Evolutionary conservation across 192 early-diverging fungal genomes (phyloP).

Genomic region (Coemansia sp.): DNA sequence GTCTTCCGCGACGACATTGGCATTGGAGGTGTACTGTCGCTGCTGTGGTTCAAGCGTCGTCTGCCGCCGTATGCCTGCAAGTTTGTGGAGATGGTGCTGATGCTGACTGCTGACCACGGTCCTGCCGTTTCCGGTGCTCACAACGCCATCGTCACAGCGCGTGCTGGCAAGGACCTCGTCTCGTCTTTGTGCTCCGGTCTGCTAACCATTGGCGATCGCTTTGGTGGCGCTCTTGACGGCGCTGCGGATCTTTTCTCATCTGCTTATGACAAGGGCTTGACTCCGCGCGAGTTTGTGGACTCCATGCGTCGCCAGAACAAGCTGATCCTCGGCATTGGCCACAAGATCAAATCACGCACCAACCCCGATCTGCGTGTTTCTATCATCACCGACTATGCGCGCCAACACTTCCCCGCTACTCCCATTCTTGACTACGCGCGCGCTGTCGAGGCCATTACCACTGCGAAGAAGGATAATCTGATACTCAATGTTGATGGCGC

Average conservation of each 20-base stretch:
- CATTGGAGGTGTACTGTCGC: slow-evolving; percentile 93
- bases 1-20: slow-evolving; percentile 99
- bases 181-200: slow-evolving; percentile 93
- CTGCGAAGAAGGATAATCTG: slow-evolving; percentile 96
- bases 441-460: slow-evolving; percentile 92
- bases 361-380: slow-evolving; percentile 97
- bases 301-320: slow-evolving; percentile 95
- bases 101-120: slow-evolving; percentile 99
- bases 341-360: slow-evolving; percentile 99
- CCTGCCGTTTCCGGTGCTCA: slow-evolving; percentile 94
- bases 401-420: slow-evolving; percentile 78
- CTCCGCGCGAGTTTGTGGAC: slow-evolving; percentile 92
- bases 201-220: slow-evolving; percentile 96
- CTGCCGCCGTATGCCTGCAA: slow-evolving; percentile 90
- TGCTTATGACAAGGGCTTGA: slow-evolving; percentile 90
- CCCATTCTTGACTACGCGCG: slow-evolving; percentile 93
- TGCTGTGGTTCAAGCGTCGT: slow-evolving; percentile 98
- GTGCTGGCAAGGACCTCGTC: slow-evolving; percentile 96
- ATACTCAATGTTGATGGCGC: slow-evolving; percentile 95
- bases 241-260: slow-evolving; percentile 87
- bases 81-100: slow-evolving; percentile 99
- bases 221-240: slow-evolving; percentile 96
- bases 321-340: slow-evolving; percentile 96
- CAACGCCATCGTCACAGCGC: slow-evolving; percentile 88
- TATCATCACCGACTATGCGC: slow-evolving; percentile 92